A percentile compares a stretch with the other conserved stretches of the same genome.
Conservation (phyloP, 192 early-diverging fungal species). For the Coemansia sp. region DNA sequence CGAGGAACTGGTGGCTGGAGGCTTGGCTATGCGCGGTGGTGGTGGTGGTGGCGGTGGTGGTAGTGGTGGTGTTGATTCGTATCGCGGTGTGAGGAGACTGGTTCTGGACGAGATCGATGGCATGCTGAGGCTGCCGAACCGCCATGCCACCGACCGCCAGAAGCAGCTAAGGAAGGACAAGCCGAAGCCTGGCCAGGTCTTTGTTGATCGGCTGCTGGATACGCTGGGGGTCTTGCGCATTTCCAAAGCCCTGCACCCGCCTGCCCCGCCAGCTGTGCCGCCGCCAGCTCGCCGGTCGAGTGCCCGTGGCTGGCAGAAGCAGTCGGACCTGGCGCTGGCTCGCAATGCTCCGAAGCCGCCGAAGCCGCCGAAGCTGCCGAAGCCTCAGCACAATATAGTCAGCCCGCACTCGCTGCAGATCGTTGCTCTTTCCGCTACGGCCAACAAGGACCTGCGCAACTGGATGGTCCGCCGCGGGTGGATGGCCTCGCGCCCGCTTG, state of each 20-base stretch:
- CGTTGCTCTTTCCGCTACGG: constrained; percentile 31
- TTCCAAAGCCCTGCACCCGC: not conserved
- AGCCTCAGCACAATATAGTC: not conserved
- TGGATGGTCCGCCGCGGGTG: constrained; percentile 35
- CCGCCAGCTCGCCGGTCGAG: not conserved
- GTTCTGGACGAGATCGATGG: constrained; percentile 49
- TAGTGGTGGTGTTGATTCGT: not conserved
- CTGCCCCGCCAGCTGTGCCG: not conserved
- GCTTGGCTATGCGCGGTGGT: not conserved
- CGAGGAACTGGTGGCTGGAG: not conserved
- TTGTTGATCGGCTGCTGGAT: constrained; percentile 29
- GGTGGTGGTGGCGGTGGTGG: not conserved
- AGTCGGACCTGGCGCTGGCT: not conserved
- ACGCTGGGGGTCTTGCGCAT: not conserved
- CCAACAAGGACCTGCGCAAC: constrained; percentile 9
- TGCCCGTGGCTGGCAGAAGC: constrained; percentile 12
- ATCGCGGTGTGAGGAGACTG: constrained; percentile 21
- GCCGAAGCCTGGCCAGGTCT: constrained; percentile 32
- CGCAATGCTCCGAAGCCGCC: not conserved
- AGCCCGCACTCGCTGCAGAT: constrained; percentile 22
- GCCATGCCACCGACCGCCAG: constrained; percentile 14
- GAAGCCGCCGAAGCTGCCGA: not conserved
- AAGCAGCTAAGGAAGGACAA: constrained; percentile 18
- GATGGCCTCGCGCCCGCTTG: constrained; percentile 1
- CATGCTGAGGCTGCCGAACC: constrained; percentile 29